Conservation (phyloP, 345 rosid species). For the Acer yangbiense region DNA sequence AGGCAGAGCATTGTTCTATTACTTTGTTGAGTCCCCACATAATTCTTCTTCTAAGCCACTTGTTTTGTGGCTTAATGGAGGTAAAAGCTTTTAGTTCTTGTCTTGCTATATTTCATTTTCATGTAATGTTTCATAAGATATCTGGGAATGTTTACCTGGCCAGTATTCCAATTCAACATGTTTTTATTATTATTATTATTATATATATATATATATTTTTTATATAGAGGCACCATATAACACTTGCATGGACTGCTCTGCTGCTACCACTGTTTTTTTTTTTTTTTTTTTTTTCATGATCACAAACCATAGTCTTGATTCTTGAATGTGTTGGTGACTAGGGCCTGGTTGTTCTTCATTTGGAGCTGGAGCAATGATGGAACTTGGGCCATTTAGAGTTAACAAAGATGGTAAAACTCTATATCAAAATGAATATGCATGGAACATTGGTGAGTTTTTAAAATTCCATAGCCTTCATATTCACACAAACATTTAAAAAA, state of each 20-base stretch:
- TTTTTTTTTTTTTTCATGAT: background rate
- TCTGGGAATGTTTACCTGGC: no score
- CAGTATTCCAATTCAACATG: no score
- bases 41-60: constrained; percentile 20
- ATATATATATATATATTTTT: no score
- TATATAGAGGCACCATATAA: background rate
- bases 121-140: no score
- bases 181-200: no score
- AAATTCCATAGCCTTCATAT: background rate
- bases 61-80: background rate
- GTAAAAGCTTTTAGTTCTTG: no score
- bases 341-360: constrained; percentile 28
- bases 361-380: constrained; percentile 31
- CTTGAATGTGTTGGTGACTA: background rate
- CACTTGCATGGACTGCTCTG: background rate
- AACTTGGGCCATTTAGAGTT: constrained; percentile 29
- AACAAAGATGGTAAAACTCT: constrained; percentile 24
- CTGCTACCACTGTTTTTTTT: background rate
- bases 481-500: background rate
- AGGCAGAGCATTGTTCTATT: constrained; percentile 30
- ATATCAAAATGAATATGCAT: constrained; percentile 10
- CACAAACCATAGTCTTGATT: background rate
- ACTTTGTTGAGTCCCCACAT: constrained; percentile 25
- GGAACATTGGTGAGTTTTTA: constrained; percentile 18
- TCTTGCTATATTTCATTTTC: no score